Evolutionary conservation across 805 yeast species (phyloP).

Genomic region (Candida succiphila): DNA sequence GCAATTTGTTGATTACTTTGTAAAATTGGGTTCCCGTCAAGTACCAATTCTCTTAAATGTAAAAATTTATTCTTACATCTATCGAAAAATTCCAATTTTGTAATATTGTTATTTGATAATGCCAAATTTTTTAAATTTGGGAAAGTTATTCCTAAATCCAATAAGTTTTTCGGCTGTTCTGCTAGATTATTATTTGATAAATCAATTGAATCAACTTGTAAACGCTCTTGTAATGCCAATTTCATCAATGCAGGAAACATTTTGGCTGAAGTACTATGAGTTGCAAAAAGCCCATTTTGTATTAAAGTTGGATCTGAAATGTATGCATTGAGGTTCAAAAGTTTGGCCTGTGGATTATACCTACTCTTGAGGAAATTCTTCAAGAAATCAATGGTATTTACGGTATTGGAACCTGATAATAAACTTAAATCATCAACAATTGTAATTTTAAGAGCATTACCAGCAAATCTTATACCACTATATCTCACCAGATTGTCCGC

Average conservation of each 20-base stretch:
- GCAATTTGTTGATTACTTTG: slow-evolving; percentile 44
- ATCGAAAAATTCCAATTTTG: slow-evolving; percentile 51
- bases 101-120: slow-evolving; percentile 63
- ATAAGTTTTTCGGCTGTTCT: slow-evolving; percentile 42
- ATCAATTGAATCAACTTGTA: slow-evolving; percentile 64
- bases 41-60: slow-evolving; percentile 63
- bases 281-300: slow-evolving; percentile 49
- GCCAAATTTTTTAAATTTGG: slow-evolving; percentile 76
- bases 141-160: slow-evolving; percentile 60
- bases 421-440: slow-evolving; percentile 18
- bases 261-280: slow-evolving; percentile 43
- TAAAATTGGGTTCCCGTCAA: slow-evolving; percentile 70
- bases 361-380: slow-evolving; percentile 52
- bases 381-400: slow-evolving; percentile 49
- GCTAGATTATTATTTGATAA: slow-evolving; percentile 54
- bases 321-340: slow-evolving; percentile 63
- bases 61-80: slow-evolving; percentile 71
- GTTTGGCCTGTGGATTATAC: slow-evolving; percentile 50
- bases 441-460: slow-evolving; percentile 49
- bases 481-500: slow-evolving; percentile 50
- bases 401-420: slow-evolving; percentile 4
- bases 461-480: slow-evolving; percentile 79
- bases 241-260: slow-evolving; percentile 87
- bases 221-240: slow-evolving; percentile 44
- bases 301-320: slow-evolving; percentile 51